Evolutionary conservation across 2,329 filamentous ascomycete species (phyloP).

Genomic region (Pseudogymnoascus sp.): DNA sequence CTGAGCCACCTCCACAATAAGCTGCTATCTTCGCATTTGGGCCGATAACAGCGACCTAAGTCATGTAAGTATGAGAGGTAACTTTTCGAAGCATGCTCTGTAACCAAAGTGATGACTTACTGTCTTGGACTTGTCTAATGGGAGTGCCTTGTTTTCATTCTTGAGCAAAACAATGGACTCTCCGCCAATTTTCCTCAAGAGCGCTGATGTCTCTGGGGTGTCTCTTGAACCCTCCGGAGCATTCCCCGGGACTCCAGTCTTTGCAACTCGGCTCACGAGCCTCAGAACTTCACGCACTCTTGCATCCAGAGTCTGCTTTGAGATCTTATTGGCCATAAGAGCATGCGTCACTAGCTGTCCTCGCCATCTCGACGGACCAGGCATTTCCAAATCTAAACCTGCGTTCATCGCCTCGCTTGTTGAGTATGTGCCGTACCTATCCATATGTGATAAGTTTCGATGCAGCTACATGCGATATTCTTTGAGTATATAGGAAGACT

Average conservation of each 20-base stretch:
- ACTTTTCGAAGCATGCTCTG: background rate
- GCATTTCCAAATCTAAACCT: slow-evolving; percentile 41
- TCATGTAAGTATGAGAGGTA: too few relatives aligned
- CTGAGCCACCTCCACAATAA: slow-evolving; percentile 31
- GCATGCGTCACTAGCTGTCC: slow-evolving; percentile 16
- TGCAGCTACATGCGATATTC: background rate
- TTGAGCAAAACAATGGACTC: slow-evolving; percentile 65
- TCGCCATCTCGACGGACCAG: slow-evolving; percentile 37
- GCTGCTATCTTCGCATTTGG: slow-evolving; percentile 40
- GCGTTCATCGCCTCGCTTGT: slow-evolving; percentile 29
- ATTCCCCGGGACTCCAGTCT: slow-evolving; percentile 9
- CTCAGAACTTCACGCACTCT: slow-evolving; percentile 29
- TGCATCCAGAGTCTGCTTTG: slow-evolving; percentile 23
- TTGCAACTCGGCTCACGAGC: slow-evolving; percentile 21
- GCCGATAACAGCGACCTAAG: slow-evolving; percentile 43
- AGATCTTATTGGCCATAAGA: slow-evolving; percentile 25
- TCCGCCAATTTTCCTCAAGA: slow-evolving; percentile 14
- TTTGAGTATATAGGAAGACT: background rate
- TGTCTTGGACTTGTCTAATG: slow-evolving; percentile 36
- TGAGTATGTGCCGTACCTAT: slow-evolving; percentile 19
- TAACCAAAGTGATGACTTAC: background rate
- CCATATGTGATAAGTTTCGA: background rate
- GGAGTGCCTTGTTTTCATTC: slow-evolving; percentile 59
- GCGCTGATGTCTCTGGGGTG: slow-evolving; percentile 10
- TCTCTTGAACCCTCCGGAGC: slow-evolving; percentile 5